These are phyloP conservation scores for Auricularia sp. DNA, from an alignment of 768 basidiomycete species.

Conservation along the genomic window DNA sequence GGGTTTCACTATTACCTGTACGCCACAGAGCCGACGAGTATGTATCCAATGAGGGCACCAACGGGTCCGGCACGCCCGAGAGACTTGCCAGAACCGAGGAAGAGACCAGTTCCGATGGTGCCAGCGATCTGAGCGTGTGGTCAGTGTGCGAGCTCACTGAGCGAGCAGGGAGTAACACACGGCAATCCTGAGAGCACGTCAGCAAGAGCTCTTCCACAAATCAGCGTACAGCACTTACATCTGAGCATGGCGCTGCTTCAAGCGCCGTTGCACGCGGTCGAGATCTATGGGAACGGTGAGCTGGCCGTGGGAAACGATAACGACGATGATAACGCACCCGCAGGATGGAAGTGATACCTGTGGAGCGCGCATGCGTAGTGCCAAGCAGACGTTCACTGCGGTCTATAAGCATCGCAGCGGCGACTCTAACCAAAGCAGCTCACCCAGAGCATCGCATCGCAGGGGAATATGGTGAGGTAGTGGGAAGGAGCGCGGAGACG, in stretches of 20 bases:
- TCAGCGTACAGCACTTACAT: slow-evolving; percentile 36
- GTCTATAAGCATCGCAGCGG: too few species aligned
- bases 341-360: not conserved
- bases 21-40: slow-evolving; percentile 52
- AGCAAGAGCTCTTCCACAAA: not conserved
- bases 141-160: slow-evolving; percentile 1
- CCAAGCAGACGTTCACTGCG: not conserved
- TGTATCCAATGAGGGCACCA: slow-evolving; percentile 56
- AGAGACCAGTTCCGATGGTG: slow-evolving; percentile 61
- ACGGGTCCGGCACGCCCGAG: slow-evolving; percentile 52
- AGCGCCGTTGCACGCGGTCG: slow-evolving; percentile 59
- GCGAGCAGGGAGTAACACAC: slow-evolving; percentile 26
- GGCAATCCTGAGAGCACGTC: slow-evolving; percentile 40
- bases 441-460: not conserved
- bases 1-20: slow-evolving; percentile 40
- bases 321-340: not conserved
- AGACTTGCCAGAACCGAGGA: slow-evolving; percentile 23
- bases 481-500: not conserved
- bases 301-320: not conserved
- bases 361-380: not conserved
- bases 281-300: not conserved
- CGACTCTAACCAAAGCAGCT: not conserved
- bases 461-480: not conserved
- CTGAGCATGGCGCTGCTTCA: slow-evolving; percentile 72
- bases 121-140: slow-evolving; percentile 45